These are phyloP conservation scores for Colletotrichum gloeosporioides DNA, from an alignment of 2,329 filamentous ascomycete species.

Conservation along the genomic window DNA sequence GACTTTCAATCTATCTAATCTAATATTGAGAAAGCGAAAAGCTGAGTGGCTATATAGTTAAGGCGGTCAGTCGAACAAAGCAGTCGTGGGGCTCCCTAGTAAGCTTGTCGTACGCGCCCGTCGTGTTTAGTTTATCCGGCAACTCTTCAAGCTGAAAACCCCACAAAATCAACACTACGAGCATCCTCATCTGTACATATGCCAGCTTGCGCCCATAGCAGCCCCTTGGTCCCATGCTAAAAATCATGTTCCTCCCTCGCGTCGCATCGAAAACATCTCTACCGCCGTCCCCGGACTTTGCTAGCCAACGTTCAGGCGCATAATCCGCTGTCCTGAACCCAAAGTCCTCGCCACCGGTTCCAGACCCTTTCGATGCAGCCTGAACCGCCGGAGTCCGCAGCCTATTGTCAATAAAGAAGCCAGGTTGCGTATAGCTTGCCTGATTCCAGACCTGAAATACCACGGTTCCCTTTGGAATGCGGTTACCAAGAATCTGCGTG, in stretches of 20 bases:
- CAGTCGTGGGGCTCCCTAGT: conserved; percentile 14
- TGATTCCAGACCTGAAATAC: conserved; percentile 15
- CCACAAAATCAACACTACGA: not conserved
- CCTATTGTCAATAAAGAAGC: conserved; percentile 30
- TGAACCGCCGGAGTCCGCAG: conserved; percentile 24
- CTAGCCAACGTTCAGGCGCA: conserved; percentile 42
- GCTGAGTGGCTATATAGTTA: not conserved
- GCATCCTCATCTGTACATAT: not conserved
- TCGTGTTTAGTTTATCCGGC: not conserved
- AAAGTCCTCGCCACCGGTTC: not conserved
- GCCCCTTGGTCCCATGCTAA: conserved; percentile 39
- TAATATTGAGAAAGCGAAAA: not conserved
- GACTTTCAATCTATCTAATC: not conserved
- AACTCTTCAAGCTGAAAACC: conserved; percentile 4
- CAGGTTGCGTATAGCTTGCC: conserved; percentile 31
- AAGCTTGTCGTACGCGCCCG: conserved; percentile 3
- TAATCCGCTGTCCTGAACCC: conserved; percentile 30
- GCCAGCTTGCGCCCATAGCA: conserved; percentile 45
- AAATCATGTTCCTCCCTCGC: conserved; percentile 39
- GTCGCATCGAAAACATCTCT: conserved; percentile 31
- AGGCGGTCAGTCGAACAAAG: conserved; percentile 1
- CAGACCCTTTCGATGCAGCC: conserved; percentile 22
- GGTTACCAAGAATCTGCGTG: conserved; percentile 28
- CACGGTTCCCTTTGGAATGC: conserved; percentile 31
- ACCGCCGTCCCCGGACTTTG: conserved; percentile 11